phyloP scores from a whole-genome alignment of 495 filamentous ascomycete species.

The Xylaria scruposa region DNA sequence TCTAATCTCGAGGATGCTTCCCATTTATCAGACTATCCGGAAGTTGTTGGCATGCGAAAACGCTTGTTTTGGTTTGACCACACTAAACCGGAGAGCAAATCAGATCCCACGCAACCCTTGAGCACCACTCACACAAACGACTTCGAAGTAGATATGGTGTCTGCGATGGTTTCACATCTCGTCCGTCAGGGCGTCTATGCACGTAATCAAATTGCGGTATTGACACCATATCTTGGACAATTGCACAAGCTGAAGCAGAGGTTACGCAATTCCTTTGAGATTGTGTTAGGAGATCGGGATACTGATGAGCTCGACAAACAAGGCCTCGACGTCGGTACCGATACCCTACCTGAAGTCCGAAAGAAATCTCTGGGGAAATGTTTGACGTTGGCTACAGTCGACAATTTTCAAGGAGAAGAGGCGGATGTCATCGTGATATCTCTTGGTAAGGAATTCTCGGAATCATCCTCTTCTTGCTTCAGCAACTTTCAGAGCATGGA shows the following conservation, averaged over 20 bases:
- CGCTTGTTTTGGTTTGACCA: constrained; percentile 77
- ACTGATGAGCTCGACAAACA: constrained; percentile 59
- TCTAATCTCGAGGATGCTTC: constrained; percentile 60
- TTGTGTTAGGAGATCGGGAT: constrained; percentile 67
- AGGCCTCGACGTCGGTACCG: constrained; percentile 37
- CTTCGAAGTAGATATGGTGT: constrained; percentile 66
- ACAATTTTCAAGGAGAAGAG: constrained; percentile 79
- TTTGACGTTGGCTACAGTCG: constrained; percentile 70
- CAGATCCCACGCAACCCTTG: constrained; percentile 42
- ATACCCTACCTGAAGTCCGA: neutral
- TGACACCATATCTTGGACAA: constrained; percentile 75
- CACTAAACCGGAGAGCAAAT: constrained; percentile 53
- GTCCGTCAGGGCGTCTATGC: constrained; percentile 66
- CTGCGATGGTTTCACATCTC: constrained; percentile 69
- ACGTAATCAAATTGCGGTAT: constrained; percentile 69
- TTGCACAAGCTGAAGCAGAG: constrained; percentile 60
- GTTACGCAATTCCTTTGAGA: constrained; percentile 57
- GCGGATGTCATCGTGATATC: constrained; percentile 74
- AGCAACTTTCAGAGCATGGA: too few relatives aligned
- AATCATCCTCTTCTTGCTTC: too few relatives aligned
- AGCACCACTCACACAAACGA: constrained; percentile 65
- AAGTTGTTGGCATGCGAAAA: constrained; percentile 65
- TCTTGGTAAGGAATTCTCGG: constrained; percentile 43
- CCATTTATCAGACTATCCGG: constrained; percentile 58
- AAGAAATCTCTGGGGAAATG: constrained; percentile 50